Evolutionary conservation across 2,329 filamentous ascomycete species (phyloP).

Genomic region (Pyricularia pennisetigena): DNA sequence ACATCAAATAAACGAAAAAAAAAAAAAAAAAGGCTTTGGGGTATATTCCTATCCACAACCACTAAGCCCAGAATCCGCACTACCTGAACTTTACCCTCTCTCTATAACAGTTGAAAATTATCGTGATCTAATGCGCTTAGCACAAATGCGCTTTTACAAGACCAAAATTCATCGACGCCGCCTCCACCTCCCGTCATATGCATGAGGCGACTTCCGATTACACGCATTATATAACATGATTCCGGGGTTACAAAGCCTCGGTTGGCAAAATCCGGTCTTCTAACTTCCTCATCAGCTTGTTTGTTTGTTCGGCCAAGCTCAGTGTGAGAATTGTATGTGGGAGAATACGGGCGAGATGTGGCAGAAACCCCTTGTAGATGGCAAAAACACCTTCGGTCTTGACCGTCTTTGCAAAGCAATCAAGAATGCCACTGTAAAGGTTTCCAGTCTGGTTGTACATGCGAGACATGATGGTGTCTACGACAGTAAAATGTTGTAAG

Average conservation of each 20-base stretch:
- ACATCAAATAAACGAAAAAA: slow-evolving; percentile 7
- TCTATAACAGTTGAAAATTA: background rate
- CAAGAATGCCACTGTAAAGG: slow-evolving; percentile 86
- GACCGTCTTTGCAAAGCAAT: slow-evolving; percentile 85
- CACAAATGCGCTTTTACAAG: background rate
- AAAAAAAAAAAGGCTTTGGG: background rate
- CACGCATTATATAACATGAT: background rate
- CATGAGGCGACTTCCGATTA: background rate
- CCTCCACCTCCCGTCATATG: background rate
- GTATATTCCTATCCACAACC: background rate
- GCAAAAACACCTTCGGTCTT: slow-evolving; percentile 84
- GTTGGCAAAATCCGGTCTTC: slow-evolving; percentile 49
- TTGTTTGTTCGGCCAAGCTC: slow-evolving; percentile 91
- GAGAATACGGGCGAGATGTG: slow-evolving; percentile 85
- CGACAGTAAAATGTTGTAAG: background rate
- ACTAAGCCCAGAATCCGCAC: background rate
- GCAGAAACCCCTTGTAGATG: slow-evolving; percentile 96
- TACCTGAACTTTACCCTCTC: background rate
- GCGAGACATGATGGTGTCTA: slow-evolving; percentile 94
- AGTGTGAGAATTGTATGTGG: slow-evolving; percentile 93
- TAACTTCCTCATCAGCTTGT: slow-evolving; percentile 75
- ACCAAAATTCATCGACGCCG: background rate
- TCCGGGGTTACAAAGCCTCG: slow-evolving; percentile 14
- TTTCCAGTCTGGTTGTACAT: slow-evolving; percentile 99
- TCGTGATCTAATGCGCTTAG: background rate